These are phyloP conservation scores for Arxiozyma telluris DNA, from an alignment of 1,139 yeast genomes.

Conservation along the genomic window DNA sequence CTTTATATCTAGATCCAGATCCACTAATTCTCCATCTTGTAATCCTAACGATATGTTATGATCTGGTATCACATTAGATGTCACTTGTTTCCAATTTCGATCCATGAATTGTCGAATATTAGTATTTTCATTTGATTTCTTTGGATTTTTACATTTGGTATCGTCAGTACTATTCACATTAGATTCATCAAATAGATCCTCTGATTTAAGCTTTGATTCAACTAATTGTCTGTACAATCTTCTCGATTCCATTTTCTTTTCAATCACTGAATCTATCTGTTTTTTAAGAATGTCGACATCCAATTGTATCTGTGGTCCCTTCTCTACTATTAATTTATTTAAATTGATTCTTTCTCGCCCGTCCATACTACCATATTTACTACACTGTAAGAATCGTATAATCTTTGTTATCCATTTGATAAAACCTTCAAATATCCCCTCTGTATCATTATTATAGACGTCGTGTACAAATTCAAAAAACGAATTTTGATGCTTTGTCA, in stretches of 20 bases:
- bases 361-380: conserved; percentile 33
- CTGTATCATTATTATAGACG: conserved; percentile 65
- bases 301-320: conserved; percentile 7
- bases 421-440: conserved; percentile 58
- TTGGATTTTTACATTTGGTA: conserved; percentile 9
- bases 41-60: conserved; percentile 50
- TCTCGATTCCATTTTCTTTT: conserved; percentile 38
- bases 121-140: conserved; percentile 4
- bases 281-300: conserved; percentile 29
- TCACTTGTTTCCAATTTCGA: conserved; percentile 42
- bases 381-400: conserved; percentile 51
- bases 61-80: conserved; percentile 37
- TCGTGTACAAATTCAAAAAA: conserved; percentile 70
- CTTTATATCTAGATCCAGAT: conserved; percentile 39
- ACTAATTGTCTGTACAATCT: conserved; percentile 30
- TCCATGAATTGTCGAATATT: conserved; percentile 26
- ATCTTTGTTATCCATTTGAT: conserved; percentile 62
- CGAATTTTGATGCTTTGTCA: conserved; percentile 61
- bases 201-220: conserved; percentile 16
- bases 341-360: conserved; percentile 34
- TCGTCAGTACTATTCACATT: not conserved
- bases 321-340: conserved; percentile 19
- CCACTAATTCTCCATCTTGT: conserved; percentile 48
- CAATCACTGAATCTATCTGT: conserved; percentile 41
- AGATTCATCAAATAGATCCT: not conserved